A percentile compares a stretch with the other conserved stretches of the same genome.
phyloP scores from a whole-genome alignment of 176 grass and related monocot species.

The Saccharum officinarum region DNA sequence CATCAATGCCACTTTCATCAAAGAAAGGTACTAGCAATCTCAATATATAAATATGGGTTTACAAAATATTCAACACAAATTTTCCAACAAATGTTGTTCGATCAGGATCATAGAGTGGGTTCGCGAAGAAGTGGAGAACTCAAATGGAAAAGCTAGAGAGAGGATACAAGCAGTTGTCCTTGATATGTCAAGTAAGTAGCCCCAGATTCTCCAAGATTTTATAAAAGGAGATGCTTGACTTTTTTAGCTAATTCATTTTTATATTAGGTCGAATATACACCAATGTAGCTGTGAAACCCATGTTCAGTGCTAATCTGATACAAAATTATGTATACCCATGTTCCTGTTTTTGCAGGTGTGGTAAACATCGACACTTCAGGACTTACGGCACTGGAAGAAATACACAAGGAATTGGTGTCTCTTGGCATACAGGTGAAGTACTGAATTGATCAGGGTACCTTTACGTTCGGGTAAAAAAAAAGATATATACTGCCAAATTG shows the following conservation, averaged over 20 bases:
- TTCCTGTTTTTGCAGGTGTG: conserved; percentile 58
- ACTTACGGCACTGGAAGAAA: conserved; percentile 56
- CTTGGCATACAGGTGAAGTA: conserved; percentile 67
- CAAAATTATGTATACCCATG: not conserved
- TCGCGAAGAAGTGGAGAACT: conserved; percentile 43
- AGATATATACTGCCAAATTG: not conserved
- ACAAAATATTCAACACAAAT: not conserved
- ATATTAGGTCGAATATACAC: not conserved
- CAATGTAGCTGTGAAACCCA: not conserved
- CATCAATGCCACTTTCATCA: conserved; percentile 81
- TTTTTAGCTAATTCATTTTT: not conserved
- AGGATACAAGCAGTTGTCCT: conserved; percentile 66
- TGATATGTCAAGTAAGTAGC: conserved; percentile 85
- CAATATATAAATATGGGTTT: not conserved
- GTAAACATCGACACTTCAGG: conserved; percentile 93
- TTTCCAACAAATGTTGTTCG: not conserved
- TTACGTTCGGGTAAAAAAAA: not conserved
- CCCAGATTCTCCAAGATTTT: not conserved
- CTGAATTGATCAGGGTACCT: not conserved
- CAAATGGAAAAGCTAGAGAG: conserved; percentile 45
- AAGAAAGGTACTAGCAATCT: conserved; percentile 64
- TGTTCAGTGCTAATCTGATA: not conserved
- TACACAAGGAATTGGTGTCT: conserved; percentile 66
- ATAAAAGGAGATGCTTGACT: not conserved
- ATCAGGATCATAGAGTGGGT: conserved; percentile 68